These are phyloP conservation scores for Rubus idaeus DNA, from an alignment of 306 rosid species.

Conservation along the genomic window DNA sequence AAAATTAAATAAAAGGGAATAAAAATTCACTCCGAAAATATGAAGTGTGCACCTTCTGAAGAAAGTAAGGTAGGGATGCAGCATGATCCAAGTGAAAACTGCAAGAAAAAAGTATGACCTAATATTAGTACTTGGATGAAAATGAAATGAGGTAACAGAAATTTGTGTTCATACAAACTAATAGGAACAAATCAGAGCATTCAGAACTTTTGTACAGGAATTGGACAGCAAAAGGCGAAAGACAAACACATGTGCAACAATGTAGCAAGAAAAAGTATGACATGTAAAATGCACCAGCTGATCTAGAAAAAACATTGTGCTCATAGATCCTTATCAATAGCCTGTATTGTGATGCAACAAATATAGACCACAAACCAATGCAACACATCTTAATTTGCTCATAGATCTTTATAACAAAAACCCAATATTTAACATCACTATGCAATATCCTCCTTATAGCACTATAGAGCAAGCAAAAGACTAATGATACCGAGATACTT, in stretches of 20 bases:
- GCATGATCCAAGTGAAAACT: conserved; percentile 96
- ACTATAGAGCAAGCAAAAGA: no score
- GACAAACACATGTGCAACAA: not conserved
- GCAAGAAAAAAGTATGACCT: conserved; percentile 17
- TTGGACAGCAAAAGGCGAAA: not conserved
- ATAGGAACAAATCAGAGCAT: not conserved
- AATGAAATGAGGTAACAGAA: not conserved
- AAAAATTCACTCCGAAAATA: conserved; percentile 6
- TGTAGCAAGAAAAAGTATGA: not conserved
- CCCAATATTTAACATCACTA: no score
- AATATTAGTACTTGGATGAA: not conserved
- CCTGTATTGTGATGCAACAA: not conserved
- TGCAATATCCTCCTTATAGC: no score
- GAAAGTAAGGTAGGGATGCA: conserved; percentile 89
- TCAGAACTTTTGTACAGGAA: not conserved
- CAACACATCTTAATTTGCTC: no score
- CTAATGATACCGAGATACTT: no score
- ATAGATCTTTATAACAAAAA: no score
- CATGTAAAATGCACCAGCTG: not conserved
- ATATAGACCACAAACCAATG: no score
- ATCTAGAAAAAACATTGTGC: not conserved
- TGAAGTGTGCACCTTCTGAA: conserved; percentile 58
- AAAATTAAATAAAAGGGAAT: not conserved
- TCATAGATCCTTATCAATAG: not conserved
- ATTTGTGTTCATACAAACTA: not conserved